Evolutionary conservation across 805 yeast genomes (phyloP).

Genomic region (Barnettozyma populi): DNA sequence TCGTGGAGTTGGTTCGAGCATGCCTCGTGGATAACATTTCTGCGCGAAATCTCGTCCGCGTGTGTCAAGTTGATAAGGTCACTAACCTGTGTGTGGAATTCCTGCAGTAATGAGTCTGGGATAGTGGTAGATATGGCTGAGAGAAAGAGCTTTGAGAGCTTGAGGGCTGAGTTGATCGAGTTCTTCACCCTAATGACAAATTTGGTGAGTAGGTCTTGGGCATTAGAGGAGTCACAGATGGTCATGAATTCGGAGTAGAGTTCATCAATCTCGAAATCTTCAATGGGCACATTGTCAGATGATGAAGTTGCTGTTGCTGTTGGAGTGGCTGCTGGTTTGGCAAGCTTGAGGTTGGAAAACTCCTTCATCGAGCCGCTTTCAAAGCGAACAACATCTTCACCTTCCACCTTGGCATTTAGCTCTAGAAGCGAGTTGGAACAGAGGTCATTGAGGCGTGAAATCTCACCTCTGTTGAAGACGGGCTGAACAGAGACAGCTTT

Average conservation of each 20-base stretch:
- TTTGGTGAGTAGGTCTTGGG: constrained; percentile 35
- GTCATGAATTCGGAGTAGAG: constrained; percentile 64
- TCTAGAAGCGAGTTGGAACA: constrained; percentile 64
- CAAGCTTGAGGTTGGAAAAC: constrained; percentile 20
- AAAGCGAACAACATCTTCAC: constrained; percentile 32
- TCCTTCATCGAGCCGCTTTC: constrained; percentile 22
- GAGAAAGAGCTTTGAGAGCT: constrained; percentile 66
- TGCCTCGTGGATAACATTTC: constrained; percentile 73
- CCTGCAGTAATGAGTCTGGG: constrained; percentile 45
- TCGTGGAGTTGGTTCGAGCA: constrained; percentile 21
- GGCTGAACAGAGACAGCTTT: constrained; percentile 97
- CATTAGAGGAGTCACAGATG: constrained; percentile 36
- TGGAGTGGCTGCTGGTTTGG: constrained; percentile 1
- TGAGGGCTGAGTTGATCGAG: constrained; percentile 35
- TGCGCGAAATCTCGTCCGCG: constrained; percentile 67
- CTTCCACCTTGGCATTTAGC: constrained; percentile 63
- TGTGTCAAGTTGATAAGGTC: constrained; percentile 52
- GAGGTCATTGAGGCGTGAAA: constrained; percentile 76
- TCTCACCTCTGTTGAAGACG: constrained; percentile 85
- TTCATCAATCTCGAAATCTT: constrained; percentile 56
- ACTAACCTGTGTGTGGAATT: constrained; percentile 36
- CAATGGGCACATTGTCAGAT: constrained; percentile 11
- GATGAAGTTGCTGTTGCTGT: background rate
- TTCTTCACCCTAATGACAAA: constrained; percentile 39
- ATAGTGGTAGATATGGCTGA: constrained; percentile 61